These are phyloP conservation scores for Apiotrichum akiyoshidainum DNA, from an alignment of 1,284 basidiomycete genomes.

Conservation along the genomic window DNA sequence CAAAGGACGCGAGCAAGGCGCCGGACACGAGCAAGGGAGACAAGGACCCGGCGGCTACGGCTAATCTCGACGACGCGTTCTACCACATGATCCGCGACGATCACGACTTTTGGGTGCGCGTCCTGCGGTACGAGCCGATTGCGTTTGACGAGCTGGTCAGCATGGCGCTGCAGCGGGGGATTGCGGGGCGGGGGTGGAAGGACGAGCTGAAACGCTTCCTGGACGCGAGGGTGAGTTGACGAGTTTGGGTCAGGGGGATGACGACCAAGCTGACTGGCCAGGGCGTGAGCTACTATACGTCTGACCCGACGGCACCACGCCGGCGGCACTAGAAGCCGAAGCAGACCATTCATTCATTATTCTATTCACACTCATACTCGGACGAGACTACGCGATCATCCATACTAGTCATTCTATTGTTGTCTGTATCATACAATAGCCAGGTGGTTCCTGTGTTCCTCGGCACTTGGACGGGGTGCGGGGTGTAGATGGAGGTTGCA, in stretches of 20 bases:
- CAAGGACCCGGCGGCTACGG: slow-evolving; percentile 22
- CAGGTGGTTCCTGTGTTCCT: too few species aligned
- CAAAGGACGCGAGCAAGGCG: neutral
- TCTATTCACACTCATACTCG: neutral
- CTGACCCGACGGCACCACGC: slow-evolving; percentile 39
- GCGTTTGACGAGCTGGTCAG: slow-evolving; percentile 44
- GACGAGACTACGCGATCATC: neutral
- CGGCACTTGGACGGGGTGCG: too few species aligned
- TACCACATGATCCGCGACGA: slow-evolving; percentile 34
- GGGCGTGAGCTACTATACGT: slow-evolving; percentile 44
- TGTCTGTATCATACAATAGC: too few species aligned
- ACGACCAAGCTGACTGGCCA: slow-evolving; percentile 12
- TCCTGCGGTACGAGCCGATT: slow-evolving; percentile 49
- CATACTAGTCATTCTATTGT: too few species aligned
- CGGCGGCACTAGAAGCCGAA: slow-evolving; percentile 23
- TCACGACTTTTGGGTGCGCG: slow-evolving; percentile 32
- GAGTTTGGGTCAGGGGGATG: too few species aligned
- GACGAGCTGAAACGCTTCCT: slow-evolving; percentile 38
- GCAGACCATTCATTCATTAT: neutral
- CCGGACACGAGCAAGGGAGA: slow-evolving; percentile 2
- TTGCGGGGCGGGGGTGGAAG: slow-evolving; percentile 39
- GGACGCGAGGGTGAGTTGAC: slow-evolving; percentile 40
- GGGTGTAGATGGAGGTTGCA: too few species aligned
- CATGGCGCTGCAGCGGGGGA: slow-evolving; percentile 32
- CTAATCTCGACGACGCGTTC: slow-evolving; percentile 34